Conservation (phyloP, 2,329 filamentous ascomycete genomes). For the Aureobasidium mangrovei region DNA sequence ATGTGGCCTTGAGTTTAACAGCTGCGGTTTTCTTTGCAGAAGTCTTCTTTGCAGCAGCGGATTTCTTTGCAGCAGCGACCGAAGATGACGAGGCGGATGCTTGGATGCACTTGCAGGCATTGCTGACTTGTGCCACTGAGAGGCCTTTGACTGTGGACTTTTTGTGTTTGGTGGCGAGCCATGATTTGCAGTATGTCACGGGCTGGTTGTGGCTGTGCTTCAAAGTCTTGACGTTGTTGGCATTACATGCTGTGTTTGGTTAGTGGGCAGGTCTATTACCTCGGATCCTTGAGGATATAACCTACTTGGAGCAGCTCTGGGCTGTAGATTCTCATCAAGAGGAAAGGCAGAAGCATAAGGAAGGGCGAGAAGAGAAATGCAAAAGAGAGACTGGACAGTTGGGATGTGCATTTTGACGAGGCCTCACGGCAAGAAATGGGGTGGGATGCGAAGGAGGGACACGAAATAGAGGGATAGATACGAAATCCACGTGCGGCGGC, state of each 20-base stretch:
- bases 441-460: neutral
- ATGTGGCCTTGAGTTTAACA: neutral
- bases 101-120: constrained; percentile 5
- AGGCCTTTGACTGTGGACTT: constrained; percentile 9
- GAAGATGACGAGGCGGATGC: constrained; percentile 8
- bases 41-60: neutral
- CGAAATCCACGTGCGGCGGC: neutral
- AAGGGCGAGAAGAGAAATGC: constrained; percentile 5
- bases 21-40: neutral
- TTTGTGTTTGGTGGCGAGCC: constrained; percentile 2
- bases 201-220: constrained; percentile 9
- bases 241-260: constrained; percentile 5
- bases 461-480: neutral
- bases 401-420: constrained; percentile 8
- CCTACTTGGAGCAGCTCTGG: constrained; percentile 7
- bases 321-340: neutral
- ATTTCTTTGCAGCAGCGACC: constrained; percentile 7
- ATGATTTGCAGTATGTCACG: constrained; percentile 7
- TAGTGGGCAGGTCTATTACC: neutral
- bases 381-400: constrained; percentile 4
- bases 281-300: neutral
- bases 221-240: constrained; percentile 2
- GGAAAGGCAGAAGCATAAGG: constrained; percentile 9
- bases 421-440: neutral
- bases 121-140: constrained; percentile 5